Evolutionary conservation across 2,329 filamentous ascomycete species (phyloP), one percentile per base, ranked within the genome.

Genomic region (Gyromitra esculenta): DNA sequence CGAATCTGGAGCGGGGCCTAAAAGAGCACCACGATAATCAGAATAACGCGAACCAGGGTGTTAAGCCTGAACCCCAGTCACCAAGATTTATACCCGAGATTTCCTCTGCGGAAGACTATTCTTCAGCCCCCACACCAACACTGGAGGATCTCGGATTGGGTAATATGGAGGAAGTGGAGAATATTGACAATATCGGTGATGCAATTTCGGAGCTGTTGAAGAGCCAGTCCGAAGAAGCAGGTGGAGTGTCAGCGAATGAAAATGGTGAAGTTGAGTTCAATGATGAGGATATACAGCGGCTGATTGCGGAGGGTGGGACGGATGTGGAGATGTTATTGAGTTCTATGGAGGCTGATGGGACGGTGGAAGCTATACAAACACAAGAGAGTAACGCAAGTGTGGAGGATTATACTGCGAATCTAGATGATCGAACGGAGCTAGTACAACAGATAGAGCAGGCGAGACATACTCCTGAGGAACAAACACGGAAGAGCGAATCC

Each of bases 251-350:
- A 39, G 41, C 15, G 7, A 62, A 45, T 60, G 57, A 54, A 15
- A 39, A 43, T 5, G 59, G 45, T 39, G 57, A 77, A 39, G 35
- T 67, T 8, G 69, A 75, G 18, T 70, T 77, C 41, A 35, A 65
- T 54, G 75, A 75, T 52, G 75, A 69, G n/a, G 57, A 43, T n/a
- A 39, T 77, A 8, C 63, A 69, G 13, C 45, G 71, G 37, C 39
- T 77, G 18, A 62, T 77, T 35, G 57, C 64, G 8, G 75, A 75
- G 41, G 62, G 64, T 8, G 75, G 71, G 5, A 37, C 67, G 15
- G 52, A 66, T 54, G 39, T 75, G n/a, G 64, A 68, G 35, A 66
- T 60, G 52, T 37, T 70, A 3, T 41, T 69, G 18, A 54, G 39
- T 31, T 57, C 56, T 25, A 68, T 69, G 74, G 63, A 60, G 35